Conservation (phyloP, 2,329 filamentous ascomycete species). For the Botryotinia convoluta region DNA sequence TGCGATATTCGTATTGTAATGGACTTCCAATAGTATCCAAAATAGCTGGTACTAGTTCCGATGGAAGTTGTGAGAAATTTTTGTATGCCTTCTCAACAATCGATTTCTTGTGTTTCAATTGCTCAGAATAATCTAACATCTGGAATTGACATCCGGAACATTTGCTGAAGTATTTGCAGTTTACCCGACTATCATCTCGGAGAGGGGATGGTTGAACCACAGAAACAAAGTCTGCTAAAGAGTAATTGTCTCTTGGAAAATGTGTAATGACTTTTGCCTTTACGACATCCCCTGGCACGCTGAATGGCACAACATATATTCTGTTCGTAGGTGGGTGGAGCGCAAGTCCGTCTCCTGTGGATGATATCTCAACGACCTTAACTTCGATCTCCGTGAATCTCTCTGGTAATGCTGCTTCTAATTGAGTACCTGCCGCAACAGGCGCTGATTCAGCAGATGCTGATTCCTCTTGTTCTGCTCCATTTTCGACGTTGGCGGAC, state of each 20-base stretch:
- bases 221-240: slow-evolving; percentile 77
- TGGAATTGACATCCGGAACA: slow-evolving; percentile 97
- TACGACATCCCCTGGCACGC: slow-evolving; percentile 78
- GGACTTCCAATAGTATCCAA: slow-evolving; percentile 87
- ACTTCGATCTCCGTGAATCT: slow-evolving; percentile 75
- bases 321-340: slow-evolving; percentile 60
- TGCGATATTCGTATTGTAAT: slow-evolving; percentile 88
- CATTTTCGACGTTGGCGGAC: slow-evolving; percentile 28
- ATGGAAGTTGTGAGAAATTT: slow-evolving; percentile 83
- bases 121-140: slow-evolving; percentile 87
- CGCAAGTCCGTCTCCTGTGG: slow-evolving; percentile 87
- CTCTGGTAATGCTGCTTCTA: slow-evolving; percentile 52
- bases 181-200: slow-evolving; percentile 73
- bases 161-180: slow-evolving; percentile 80
- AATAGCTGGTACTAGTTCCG: slow-evolving; percentile 71
- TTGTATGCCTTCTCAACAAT: slow-evolving; percentile 89
- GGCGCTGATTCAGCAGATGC: slow-evolving; percentile 25
- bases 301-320: slow-evolving; percentile 86
- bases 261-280: slow-evolving; percentile 78
- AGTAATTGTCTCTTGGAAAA: slow-evolving; percentile 62
- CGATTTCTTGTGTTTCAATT: slow-evolving; percentile 78
- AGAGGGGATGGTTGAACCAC: slow-evolving; percentile 70
- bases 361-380: slow-evolving; percentile 78
- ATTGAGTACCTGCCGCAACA: slow-evolving; percentile 29
- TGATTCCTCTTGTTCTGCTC: slow-evolving; percentile 24